Evolutionary conservation across 1,139 yeast genomes (phyloP).

Genomic region (Williopsis jadinii): DNA sequence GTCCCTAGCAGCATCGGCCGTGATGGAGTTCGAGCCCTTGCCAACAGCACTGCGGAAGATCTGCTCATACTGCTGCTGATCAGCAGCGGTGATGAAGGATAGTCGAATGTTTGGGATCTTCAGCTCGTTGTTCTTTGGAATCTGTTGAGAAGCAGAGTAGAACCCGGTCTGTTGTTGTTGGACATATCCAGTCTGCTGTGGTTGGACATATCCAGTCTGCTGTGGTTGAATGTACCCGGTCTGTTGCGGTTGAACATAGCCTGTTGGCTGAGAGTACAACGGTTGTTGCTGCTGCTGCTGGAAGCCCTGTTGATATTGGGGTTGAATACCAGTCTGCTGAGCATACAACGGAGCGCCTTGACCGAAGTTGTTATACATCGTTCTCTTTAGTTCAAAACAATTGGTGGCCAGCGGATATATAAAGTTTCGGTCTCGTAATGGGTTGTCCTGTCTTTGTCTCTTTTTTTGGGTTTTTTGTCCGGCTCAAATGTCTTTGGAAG

Average conservation of each 20-base stretch:
- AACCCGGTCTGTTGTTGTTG: conserved; percentile 20
- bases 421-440: too few species aligned
- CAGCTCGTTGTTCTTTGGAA: conserved; percentile 16
- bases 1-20: conserved; percentile 76
- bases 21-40: conserved; percentile 65
- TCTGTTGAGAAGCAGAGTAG: conserved; percentile 17
- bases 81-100: conserved; percentile 78
- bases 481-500: too few species aligned
- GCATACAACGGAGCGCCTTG: conserved; percentile 6
- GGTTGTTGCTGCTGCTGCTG: conserved; percentile 7
- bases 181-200: conserved; percentile 13
- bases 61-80: conserved; percentile 82
- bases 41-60: conserved; percentile 73
- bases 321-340: conserved; percentile 10
- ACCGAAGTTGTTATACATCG: conserved; percentile 10
- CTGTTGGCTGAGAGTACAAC: conserved; percentile 6
- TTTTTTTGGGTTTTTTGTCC: too few species aligned
- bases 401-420: too few species aligned
- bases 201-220: conserved; percentile 10
- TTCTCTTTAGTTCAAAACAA: too few species aligned
- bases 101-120: conserved; percentile 37
- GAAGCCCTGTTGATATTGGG: conserved; percentile 7
- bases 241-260: conserved; percentile 13
- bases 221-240: conserved; percentile 15
- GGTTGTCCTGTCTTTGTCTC: too few species aligned